Evolutionary conservation across 140 eudicot species (phyloP).

Genomic region (Stevia rebaudiana): DNA sequence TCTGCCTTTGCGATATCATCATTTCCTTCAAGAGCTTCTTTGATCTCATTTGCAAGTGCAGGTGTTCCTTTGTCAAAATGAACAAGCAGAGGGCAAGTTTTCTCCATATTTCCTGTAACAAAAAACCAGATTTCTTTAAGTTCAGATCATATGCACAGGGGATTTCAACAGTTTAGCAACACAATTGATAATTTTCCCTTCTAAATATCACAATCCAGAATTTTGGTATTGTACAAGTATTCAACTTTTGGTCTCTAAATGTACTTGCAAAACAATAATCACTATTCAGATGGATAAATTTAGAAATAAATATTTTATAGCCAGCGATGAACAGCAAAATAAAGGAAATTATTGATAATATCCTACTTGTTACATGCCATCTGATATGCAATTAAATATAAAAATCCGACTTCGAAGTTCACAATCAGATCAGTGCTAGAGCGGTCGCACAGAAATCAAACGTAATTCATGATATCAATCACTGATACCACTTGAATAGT

Average conservation of each 20-base stretch:
- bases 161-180: not conserved
- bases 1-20: slow-evolving; percentile 52
- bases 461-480: not conserved
- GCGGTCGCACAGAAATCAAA: slow-evolving; percentile 7
- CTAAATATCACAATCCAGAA: not conserved
- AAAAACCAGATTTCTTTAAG: slow-evolving; percentile 5
- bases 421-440: slow-evolving; percentile 1
- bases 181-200: not conserved
- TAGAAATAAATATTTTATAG: slow-evolving; percentile 4
- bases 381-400: not conserved
- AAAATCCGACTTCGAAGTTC: not conserved
- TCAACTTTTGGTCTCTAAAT: not conserved
- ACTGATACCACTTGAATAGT: not conserved
- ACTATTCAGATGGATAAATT: not conserved
- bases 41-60: slow-evolving; percentile 66
- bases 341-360: not conserved
- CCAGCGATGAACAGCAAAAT: not conserved
- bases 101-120: slow-evolving; percentile 47
- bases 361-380: slow-evolving; percentile 8
- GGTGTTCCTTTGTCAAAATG: slow-evolving; percentile 72
- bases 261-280: too few species aligned
- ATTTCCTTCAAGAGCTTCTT: slow-evolving; percentile 62
- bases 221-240: not conserved
- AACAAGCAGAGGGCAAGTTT: slow-evolving; percentile 46
- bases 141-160: slow-evolving; percentile 2